Evolutionary conservation across 257 asterid genomes (phyloP).

Genomic region (Solanum arcanum): DNA sequence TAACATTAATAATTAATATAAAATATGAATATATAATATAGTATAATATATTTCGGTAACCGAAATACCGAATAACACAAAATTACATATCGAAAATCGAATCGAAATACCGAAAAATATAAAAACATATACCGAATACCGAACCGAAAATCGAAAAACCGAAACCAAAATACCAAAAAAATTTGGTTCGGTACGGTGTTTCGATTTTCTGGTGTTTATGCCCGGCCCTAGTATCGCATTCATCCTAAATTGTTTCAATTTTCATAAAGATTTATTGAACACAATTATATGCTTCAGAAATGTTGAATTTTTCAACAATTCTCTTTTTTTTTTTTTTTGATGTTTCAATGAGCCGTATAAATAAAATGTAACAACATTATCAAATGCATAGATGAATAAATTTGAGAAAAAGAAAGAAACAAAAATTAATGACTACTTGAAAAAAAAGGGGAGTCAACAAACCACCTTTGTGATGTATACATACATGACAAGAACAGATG

Average conservation of each 20-base stretch:
- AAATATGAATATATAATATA: too few species aligned
- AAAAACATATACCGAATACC: too few species aligned
- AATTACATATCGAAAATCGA: too few species aligned
- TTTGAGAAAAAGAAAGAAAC: neutral
- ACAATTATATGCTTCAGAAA: neutral
- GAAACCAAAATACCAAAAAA: too few species aligned
- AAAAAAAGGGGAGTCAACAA: neutral
- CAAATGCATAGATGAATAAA: neutral
- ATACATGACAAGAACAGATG: neutral
- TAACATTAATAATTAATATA: too few species aligned
- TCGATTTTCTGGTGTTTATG: too few species aligned
- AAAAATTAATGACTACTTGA: neutral
- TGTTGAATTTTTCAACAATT: neutral
- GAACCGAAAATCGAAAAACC: too few species aligned
- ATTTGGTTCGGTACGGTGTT: too few species aligned
- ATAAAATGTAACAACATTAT: neutral
- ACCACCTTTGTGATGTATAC: neutral
- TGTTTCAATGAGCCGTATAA: neutral
- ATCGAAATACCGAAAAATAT: too few species aligned
- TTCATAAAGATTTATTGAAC: neutral
- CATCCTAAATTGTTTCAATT: neutral
- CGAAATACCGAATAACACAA: too few species aligned
- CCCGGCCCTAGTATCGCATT: neutral
- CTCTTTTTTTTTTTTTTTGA: accelerated
- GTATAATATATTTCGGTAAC: too few species aligned